These are phyloP conservation scores for Rhodocollybia butyracea DNA, from an alignment of 768 basidiomycete species.

Conservation along the genomic window DNA sequence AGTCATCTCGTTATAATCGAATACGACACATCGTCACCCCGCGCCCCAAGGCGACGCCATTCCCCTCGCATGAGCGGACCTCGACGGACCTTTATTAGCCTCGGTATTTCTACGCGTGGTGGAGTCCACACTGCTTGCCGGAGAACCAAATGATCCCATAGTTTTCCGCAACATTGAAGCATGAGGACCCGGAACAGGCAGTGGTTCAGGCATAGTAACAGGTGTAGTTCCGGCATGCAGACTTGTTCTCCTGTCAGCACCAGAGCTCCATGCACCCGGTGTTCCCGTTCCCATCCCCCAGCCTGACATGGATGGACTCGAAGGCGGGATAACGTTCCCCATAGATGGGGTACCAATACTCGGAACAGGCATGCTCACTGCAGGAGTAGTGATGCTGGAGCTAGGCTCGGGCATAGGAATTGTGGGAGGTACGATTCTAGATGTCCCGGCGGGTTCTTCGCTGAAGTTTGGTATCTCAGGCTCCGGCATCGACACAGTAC, in stretches of 20 bases:
- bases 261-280: neutral
- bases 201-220: neutral
- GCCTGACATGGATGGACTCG: neutral
- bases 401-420: constrained; percentile 4
- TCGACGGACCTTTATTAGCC: neutral
- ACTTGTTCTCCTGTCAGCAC: neutral
- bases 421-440: neutral
- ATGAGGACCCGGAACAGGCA: constrained; percentile 4
- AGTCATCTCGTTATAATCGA: too few species aligned
- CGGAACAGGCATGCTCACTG: constrained; percentile 3
- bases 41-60: neutral
- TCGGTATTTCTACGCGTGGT: constrained; percentile 1
- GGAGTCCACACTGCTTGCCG: neutral
- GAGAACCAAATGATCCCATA: neutral
- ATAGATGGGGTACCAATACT: neutral
- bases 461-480: neutral
- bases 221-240: constrained; percentile 6
- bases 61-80: neutral
- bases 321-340: neutral
- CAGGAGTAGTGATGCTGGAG: neutral
- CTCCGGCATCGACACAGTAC: neutral
- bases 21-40: too few species aligned
- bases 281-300: neutral
- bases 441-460: neutral
- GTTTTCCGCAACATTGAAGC: neutral